These are phyloP conservation scores for Priceomyces castillae DNA, from an alignment of 805 yeast genomes.

Conservation along the genomic window DNA sequence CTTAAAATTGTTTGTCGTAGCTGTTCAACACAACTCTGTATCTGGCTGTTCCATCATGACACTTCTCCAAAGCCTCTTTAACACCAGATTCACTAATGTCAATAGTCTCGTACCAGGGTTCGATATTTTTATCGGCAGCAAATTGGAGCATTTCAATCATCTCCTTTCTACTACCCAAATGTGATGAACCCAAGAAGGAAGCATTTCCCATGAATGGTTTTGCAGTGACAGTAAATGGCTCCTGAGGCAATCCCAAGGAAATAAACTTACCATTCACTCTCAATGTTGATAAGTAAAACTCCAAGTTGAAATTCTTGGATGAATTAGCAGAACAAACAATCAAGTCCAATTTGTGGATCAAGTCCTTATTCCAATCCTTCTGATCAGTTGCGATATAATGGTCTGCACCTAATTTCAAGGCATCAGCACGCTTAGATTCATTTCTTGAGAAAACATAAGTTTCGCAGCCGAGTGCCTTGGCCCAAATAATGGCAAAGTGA, in stretches of 20 bases:
- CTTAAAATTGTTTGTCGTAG: slow-evolving; percentile 38
- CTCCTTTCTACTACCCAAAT: slow-evolving; percentile 36
- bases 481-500: slow-evolving; percentile 56
- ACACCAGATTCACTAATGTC: slow-evolving; percentile 33
- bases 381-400: slow-evolving; percentile 47
- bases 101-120: slow-evolving; percentile 35
- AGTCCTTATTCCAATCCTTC: slow-evolving; percentile 34
- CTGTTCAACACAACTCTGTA: slow-evolving; percentile 60
- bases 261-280: slow-evolving; percentile 24
- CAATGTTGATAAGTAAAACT: slow-evolving; percentile 39
- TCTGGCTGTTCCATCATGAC: slow-evolving; percentile 31
- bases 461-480: slow-evolving; percentile 58
- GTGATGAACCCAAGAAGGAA: slow-evolving; percentile 28
- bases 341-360: slow-evolving; percentile 44
- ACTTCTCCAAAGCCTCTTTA: slow-evolving; percentile 32
- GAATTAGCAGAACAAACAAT: slow-evolving; percentile 54
- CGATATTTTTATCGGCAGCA: slow-evolving; percentile 35
- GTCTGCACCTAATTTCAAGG: slow-evolving; percentile 31
- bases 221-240: slow-evolving; percentile 26
- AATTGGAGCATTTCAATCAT: slow-evolving; percentile 36
- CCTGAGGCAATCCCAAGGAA: slow-evolving; percentile 49
- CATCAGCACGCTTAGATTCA: slow-evolving; percentile 27
- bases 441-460: slow-evolving; percentile 30
- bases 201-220: slow-evolving; percentile 25
- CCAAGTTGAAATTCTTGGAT: slow-evolving; percentile 48